Percentiles rank a stretch among this genome's conserved stretches.
These are phyloP conservation scores for Fusarium virguliforme DNA, from an alignment of 2,329 filamentous ascomycete species.

Conservation along the genomic window DNA sequence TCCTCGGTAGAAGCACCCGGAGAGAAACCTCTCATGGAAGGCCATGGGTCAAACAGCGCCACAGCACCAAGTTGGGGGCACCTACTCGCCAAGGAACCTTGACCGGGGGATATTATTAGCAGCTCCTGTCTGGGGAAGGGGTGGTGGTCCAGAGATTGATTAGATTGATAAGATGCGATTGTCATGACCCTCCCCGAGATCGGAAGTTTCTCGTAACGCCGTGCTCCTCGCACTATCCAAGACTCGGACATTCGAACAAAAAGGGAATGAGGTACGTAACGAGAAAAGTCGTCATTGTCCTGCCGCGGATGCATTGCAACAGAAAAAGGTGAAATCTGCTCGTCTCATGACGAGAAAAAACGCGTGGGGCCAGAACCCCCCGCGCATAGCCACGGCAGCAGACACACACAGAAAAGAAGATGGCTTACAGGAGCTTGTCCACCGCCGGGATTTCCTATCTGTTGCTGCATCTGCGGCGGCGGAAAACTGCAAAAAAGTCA, in stretches of 20 bases:
- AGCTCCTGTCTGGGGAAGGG: constrained; percentile 36
- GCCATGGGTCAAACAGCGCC: neutral
- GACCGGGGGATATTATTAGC: constrained; percentile 33
- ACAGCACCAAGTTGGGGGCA: neutral
- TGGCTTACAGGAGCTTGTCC: constrained; percentile 7
- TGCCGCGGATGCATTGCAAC: constrained; percentile 10
- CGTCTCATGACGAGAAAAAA: constrained; percentile 42
- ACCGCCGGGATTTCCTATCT: constrained; percentile 26
- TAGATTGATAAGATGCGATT: constrained; percentile 49
- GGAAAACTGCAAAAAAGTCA: constrained; percentile 28
- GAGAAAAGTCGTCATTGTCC: neutral
- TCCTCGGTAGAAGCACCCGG: constrained; percentile 4
- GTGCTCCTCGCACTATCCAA: constrained; percentile 41
- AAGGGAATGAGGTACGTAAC: constrained; percentile 33
- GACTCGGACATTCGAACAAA: constrained; percentile 5
- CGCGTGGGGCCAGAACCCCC: constrained; percentile 27
- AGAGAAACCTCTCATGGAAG: neutral
- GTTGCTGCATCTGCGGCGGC: neutral
- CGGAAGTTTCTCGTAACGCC: constrained; percentile 29
- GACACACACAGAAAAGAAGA: neutral
- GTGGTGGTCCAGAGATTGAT: constrained; percentile 35
- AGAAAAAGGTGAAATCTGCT: constrained; percentile 34
- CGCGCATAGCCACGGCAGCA: constrained; percentile 11
- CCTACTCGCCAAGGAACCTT: constrained; percentile 17
- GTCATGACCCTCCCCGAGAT: constrained; percentile 35